A percentile compares a stretch with the other conserved stretches of the same genome.
Conservation (phyloP, 2,329 filamentous ascomycete genomes). For the Sporothrix dimorphospora region DNA sequence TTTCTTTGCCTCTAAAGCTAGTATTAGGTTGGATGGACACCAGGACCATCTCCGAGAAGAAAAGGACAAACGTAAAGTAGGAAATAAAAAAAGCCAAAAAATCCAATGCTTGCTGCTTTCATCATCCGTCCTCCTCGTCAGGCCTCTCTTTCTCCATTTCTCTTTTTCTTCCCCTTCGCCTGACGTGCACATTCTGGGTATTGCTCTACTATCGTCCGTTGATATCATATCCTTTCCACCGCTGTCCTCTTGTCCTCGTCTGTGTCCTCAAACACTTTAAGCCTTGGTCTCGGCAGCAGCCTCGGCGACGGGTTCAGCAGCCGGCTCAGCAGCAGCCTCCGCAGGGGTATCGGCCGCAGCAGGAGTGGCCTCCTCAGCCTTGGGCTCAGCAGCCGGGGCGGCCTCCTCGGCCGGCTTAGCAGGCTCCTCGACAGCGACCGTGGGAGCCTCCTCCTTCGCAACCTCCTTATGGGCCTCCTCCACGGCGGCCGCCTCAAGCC, state of each 20-base stretch:
- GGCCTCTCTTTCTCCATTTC: not conserved
- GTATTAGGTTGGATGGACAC: slow-evolving; percentile 19
- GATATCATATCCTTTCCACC: not conserved
- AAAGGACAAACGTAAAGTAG: not conserved
- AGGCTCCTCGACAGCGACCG: not conserved
- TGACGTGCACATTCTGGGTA: slow-evolving; percentile 22
- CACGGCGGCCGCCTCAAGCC: slow-evolving; percentile 32
- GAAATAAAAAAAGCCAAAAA: slow-evolving; percentile 12
- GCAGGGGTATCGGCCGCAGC: not conserved
- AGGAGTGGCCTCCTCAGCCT: not conserved
- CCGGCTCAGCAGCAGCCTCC: not conserved
- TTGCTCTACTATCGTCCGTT: not conserved
- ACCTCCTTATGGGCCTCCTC: not conserved
- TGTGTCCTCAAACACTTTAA: slow-evolving; percentile 5
- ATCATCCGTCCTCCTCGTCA: not conserved
- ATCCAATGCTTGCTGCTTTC: slow-evolving; percentile 24
- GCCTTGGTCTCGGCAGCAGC: slow-evolving; percentile 21
- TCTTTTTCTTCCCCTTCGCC: not conserved
- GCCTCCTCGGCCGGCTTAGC: not conserved
- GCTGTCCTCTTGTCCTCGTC: not conserved
- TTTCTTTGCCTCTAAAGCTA: slow-evolving; percentile 5
- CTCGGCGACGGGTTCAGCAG: not conserved
- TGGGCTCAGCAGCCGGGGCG: not conserved
- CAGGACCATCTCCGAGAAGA: not conserved
- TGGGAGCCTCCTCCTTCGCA: slow-evolving; percentile 2